Conservation (phyloP, 306 rosid species). For the Spatholobus suberectus region DNA sequence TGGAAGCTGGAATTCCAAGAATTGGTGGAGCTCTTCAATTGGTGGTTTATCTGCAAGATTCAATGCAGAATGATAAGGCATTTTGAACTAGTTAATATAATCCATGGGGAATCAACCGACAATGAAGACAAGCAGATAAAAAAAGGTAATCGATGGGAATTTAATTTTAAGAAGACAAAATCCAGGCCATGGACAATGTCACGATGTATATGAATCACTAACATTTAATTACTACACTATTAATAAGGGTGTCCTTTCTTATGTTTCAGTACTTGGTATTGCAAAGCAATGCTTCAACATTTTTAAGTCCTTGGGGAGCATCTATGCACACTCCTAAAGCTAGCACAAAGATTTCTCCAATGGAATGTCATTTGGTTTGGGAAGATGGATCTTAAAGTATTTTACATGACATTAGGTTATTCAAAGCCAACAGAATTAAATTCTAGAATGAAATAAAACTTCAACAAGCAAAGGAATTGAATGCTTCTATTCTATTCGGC, state of each 20-base stretch:
- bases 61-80: constrained; percentile 29
- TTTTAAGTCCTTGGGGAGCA: background rate
- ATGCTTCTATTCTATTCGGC: too few relatives aligned
- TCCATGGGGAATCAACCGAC: background rate
- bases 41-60: constrained; percentile 89
- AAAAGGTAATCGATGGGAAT: constrained; percentile 7
- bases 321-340: background rate
- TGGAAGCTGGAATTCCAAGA: constrained; percentile 97
- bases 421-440: too few relatives aligned
- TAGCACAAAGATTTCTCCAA: background rate
- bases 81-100: constrained; percentile 21
- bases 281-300: background rate
- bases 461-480: too few relatives aligned
- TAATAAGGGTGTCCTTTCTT: background rate
- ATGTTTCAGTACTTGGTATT: background rate
- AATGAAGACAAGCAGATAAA: background rate
- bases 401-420: too few relatives aligned
- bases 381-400: too few relatives aligned
- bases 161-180: background rate
- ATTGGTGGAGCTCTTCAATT: constrained; percentile 92
- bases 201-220: background rate
- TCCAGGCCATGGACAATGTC: background rate
- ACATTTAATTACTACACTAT: background rate
- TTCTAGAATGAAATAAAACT: too few relatives aligned
- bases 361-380: background rate